Evolutionary conservation across 1,284 basidiomycete species (phyloP).

Genomic region (Cutaneotrichosporon sp.): DNA sequence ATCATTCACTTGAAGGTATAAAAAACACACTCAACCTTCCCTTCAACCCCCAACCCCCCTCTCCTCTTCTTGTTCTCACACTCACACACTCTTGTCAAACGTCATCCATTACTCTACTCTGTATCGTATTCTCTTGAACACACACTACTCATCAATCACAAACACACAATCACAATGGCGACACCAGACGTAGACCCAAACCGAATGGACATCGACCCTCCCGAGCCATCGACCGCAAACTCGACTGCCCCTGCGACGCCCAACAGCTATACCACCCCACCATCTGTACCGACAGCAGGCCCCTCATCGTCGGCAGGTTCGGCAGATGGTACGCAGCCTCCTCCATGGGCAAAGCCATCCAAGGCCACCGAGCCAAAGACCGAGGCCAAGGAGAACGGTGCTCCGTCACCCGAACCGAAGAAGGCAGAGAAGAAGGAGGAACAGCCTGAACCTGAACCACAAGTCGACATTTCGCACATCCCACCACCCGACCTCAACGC

Average conservation of each 20-base stretch:
- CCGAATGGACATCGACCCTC: conserved; percentile 13
- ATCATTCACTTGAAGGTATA: too few relatives aligned
- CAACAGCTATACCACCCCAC: conserved; percentile 4
- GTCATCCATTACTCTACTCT: not conserved
- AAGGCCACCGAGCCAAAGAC: not conserved
- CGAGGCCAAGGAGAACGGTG: not conserved
- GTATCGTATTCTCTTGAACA: not conserved
- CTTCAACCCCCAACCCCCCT: too few relatives aligned
- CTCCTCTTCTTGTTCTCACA: too few relatives aligned
- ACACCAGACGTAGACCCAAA: conserved; percentile 5
- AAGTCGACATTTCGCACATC: conserved; percentile 6
- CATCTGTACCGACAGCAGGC: not conserved
- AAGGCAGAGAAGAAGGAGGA: not conserved
- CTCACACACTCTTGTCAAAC: too few relatives aligned
- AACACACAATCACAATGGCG: not conserved
- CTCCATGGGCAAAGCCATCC: not conserved
- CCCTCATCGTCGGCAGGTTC: not conserved
- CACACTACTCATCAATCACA: not conserved
- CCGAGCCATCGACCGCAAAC: not conserved
- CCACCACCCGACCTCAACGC: conserved; percentile 5
- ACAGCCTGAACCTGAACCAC: not conserved
- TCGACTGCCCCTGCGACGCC: conserved; percentile 1
- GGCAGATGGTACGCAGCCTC: not conserved
- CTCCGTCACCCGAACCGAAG: not conserved
- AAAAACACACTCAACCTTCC: too few relatives aligned